Evolutionary conservation across 2,329 filamentous ascomycete genomes (phyloP).

Genomic region (Colletotrichum horii): DNA sequence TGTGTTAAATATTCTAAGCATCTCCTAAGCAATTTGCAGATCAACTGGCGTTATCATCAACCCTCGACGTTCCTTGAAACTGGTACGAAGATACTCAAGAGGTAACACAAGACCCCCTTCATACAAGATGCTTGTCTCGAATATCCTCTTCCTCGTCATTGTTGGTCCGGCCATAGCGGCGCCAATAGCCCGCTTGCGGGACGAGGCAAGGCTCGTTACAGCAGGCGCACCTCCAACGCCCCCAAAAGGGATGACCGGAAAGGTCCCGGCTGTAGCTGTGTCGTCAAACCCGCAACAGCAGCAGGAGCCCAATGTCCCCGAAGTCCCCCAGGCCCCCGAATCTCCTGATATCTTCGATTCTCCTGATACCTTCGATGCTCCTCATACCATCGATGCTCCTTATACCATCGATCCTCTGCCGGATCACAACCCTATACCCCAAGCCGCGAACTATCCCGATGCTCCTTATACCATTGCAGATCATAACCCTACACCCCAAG

Average conservation of each 20-base stretch:
- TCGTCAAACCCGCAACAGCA: neutral
- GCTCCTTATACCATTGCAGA: neutral
- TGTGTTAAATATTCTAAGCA: neutral
- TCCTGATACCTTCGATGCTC: neutral
- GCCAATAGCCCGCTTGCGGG: neutral
- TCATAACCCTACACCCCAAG: neutral
- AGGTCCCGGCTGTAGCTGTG: neutral
- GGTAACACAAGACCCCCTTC: neutral
- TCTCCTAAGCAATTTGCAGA: neutral
- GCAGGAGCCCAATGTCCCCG: neutral
- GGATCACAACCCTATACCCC: neutral
- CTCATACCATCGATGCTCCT: neutral
- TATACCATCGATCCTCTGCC: neutral
- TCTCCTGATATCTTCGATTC: neutral
- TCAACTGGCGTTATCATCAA: fast-evolving
- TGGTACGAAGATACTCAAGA: neutral
- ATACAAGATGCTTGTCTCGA: neutral
- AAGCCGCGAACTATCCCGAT: neutral
- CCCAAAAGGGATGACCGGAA: neutral
- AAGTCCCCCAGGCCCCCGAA: neutral
- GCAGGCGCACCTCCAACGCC: neutral
- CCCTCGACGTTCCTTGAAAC: fast-evolving
- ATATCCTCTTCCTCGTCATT: neutral
- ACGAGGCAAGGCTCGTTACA: neutral
- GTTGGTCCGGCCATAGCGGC: neutral